A percentile compares a stretch with the other conserved stretches of the same genome.
Evolutionary conservation across 768 basidiomycete species (phyloP).

Genomic region (Mycena chlorophos): DNA sequence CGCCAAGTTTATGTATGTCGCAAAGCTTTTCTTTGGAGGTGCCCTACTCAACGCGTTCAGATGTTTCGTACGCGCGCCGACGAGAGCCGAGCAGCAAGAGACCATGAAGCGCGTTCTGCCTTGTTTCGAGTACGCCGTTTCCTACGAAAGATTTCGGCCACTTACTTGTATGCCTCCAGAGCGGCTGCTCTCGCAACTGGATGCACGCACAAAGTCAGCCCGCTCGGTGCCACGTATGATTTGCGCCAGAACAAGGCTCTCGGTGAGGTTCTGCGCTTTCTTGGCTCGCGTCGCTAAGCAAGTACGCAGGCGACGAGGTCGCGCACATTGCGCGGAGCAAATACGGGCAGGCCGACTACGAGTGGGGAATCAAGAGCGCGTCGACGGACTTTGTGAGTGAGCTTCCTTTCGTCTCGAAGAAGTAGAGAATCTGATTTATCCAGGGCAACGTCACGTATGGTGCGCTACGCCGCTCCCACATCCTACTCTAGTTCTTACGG

Average conservation of each 20-base stretch:
- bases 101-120: constrained; percentile 60
- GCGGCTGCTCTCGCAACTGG: constrained; percentile 70
- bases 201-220: constrained; percentile 50
- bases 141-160: background rate
- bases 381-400: constrained; percentile 80
- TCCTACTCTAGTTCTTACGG: background rate
- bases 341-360: constrained; percentile 63
- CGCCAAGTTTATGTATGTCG: constrained; percentile 62
- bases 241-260: too few species aligned
- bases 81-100: constrained; percentile 57
- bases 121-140: constrained; percentile 65
- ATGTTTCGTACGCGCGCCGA: constrained; percentile 75
- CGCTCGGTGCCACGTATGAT: constrained; percentile 35
- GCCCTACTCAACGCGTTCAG: constrained; percentile 29
- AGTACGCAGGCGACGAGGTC: constrained; percentile 67
- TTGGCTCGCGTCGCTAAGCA: background rate
- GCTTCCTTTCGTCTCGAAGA: background rate
- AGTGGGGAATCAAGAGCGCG: constrained; percentile 66
- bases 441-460: constrained; percentile 79
- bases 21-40: background rate
- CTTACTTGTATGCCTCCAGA: constrained; percentile 33
- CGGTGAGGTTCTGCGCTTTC: background rate
- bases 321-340: constrained; percentile 59
- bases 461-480: constrained; percentile 28
- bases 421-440: background rate